Percentiles rank a stretch among this genome's conserved stretches.
These are phyloP conservation scores for Zizania palustris DNA, from an alignment of 202 grass and related monocot species.

Conservation along the genomic window DNA sequence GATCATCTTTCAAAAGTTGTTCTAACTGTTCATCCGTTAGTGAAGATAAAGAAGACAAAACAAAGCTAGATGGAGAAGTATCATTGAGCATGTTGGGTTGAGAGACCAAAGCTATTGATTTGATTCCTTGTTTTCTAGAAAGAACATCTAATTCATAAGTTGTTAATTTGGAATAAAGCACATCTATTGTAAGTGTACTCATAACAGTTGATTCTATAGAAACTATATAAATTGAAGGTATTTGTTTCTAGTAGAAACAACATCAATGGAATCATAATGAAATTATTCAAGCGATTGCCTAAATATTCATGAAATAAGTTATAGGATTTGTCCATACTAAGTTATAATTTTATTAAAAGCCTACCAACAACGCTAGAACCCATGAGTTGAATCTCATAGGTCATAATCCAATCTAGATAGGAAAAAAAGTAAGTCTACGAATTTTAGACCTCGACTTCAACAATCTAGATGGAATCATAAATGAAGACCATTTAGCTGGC, in stretches of 20 bases:
- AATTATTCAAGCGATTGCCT: not conserved
- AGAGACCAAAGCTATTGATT: too few relatives aligned
- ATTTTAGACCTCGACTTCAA: not conserved
- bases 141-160: too few relatives aligned
- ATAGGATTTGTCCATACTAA: rapidly evolving
- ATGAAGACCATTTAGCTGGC: slow-evolving; percentile 24
- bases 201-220: too few relatives aligned
- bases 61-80: too few relatives aligned
- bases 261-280: slow-evolving; percentile 21
- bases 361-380: slow-evolving; percentile 27
- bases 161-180: too few relatives aligned
- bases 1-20: too few relatives aligned
- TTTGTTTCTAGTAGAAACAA: not conserved
- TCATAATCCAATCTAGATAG: slow-evolving; percentile 31
- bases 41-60: too few relatives aligned
- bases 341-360: slow-evolving; percentile 22
- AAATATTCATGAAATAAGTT: slow-evolving; percentile 34
- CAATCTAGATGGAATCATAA: not conserved
- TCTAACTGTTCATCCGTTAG: too few relatives aligned
- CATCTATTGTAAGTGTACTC: too few relatives aligned
- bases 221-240: slow-evolving; percentile 1
- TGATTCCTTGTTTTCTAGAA: too few relatives aligned
- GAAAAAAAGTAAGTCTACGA: slow-evolving; percentile 25
- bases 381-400: slow-evolving; percentile 25
- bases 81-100: too few relatives aligned